Evolutionary conservation across 1,284 basidiomycete genomes (phyloP).

Genomic region (Ceratobasidium sp.): DNA sequence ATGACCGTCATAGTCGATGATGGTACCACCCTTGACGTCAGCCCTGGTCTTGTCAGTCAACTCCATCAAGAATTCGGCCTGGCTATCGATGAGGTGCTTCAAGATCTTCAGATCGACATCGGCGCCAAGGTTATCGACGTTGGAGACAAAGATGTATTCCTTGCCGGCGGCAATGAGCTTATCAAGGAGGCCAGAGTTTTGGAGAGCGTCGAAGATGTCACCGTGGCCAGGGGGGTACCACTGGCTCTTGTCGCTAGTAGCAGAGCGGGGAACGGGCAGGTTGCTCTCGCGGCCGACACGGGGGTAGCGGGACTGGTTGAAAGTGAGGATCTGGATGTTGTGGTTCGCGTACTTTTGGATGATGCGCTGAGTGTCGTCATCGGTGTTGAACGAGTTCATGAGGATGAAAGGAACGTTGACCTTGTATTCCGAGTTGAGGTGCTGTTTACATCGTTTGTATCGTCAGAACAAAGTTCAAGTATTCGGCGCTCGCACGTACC

Average conservation of each 20-base stretch:
- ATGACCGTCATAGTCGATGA: conserved; percentile 95
- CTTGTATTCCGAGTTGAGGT: conserved; percentile 64
- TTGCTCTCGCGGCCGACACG: conserved; percentile 96
- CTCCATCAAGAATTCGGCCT: conserved; percentile 96
- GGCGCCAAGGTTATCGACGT: conserved; percentile 98
- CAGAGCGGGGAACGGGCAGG: conserved; percentile 85
- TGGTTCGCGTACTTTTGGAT: conserved; percentile 99
- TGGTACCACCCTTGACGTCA: conserved; percentile 99
- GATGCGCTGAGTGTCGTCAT: conserved; percentile 95
- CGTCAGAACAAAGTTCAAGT: background rate
- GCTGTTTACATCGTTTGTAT: conserved; percentile 46
- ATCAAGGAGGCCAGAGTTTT: conserved; percentile 96
- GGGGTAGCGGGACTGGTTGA: conserved; percentile 99
- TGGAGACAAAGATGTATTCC: conserved; percentile 99
- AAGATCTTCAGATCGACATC: conserved; percentile 88
- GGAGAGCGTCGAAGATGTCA: conserved; percentile 91
- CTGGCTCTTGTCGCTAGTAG: conserved; percentile 90
- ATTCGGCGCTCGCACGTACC: conserved; percentile 47
- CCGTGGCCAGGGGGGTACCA: conserved; percentile 97
- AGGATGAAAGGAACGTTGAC: conserved; percentile 95
- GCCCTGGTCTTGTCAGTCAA: conserved; percentile 99
- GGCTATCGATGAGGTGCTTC: conserved; percentile 88
- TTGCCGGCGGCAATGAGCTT: conserved; percentile 95
- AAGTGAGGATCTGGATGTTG: conserved; percentile 75
- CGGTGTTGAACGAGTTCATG: conserved; percentile 99